phyloP scores from a whole-genome alignment of 805 yeast species.

The Ogataea siamensis region DNA sequence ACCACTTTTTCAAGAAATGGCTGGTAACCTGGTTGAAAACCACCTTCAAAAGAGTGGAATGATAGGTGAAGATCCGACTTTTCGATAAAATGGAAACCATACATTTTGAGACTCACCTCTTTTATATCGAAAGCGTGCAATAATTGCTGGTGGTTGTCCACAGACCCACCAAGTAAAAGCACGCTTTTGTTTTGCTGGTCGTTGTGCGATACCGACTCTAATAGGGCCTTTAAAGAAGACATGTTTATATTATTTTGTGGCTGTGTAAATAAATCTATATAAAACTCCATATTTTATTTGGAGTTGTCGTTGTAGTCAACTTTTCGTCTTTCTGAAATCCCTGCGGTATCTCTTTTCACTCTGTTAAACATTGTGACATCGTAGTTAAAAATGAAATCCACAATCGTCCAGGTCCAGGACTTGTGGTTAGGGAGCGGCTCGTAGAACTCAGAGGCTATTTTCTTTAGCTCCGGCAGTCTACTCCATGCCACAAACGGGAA shows the following conservation, averaged over 20 bases:
- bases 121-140: slow-evolving; percentile 4
- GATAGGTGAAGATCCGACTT: slow-evolving; percentile 8
- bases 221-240: slow-evolving; percentile 14
- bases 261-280: slow-evolving; percentile 1
- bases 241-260: slow-evolving; percentile 9
- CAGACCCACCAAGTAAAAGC: slow-evolving; percentile 15
- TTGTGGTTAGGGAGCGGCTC: slow-evolving; percentile 72
- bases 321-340: slow-evolving; percentile 33
- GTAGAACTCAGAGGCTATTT: slow-evolving; percentile 77
- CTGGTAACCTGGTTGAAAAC: not conserved
- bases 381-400: slow-evolving; percentile 66
- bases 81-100: slow-evolving; percentile 14
- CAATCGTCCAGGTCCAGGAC: slow-evolving; percentile 76
- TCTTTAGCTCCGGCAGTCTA: slow-evolving; percentile 58
- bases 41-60: slow-evolving; percentile 14
- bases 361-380: slow-evolving; percentile 75
- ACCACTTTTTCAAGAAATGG: not conserved
- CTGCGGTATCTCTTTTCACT: slow-evolving; percentile 58
- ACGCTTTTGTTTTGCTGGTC: slow-evolving; percentile 4
- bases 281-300: slow-evolving; percentile 12
- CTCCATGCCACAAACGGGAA: slow-evolving; percentile 95
- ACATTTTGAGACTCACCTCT: slow-evolving; percentile 6
- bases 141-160: slow-evolving; percentile 5
- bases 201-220: slow-evolving; percentile 9
- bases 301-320: slow-evolving; percentile 36